Evolutionary conservation across 129 eudicot genomes (phyloP), one percentile per base, ranked within the genome.

Genomic region (Lactuca sativa): DNA sequence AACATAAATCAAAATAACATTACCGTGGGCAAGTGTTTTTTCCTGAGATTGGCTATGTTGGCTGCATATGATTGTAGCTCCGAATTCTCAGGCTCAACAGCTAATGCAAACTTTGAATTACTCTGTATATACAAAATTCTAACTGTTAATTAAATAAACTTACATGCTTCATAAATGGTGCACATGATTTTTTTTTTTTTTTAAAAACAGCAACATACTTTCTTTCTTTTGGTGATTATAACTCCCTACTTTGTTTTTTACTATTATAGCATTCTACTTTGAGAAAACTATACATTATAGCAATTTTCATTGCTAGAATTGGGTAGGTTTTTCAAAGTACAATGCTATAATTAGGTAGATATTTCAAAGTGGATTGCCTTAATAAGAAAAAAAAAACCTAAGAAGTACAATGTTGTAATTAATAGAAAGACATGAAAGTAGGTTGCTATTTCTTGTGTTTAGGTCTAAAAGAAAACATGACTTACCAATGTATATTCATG

Each of bases 1-100:
- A 38, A 31, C 51, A 47, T 17, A 57, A 33, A 30, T 74, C 59
- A 74, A 55, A 47, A 32, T 48, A 10, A 59, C 48, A 55, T 71
- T 92, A 92, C 98, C 88, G 98, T 92, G 64, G 98, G 95, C 75
- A 89, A 67, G 56, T 92, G 86, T 85, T 92, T 92, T 31, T 80
- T 79, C 53, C 90, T 83, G 37, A 92, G 90, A 66, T 81, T 76
- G 59, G 91, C 81, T 15, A 92, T 60, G 40, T 74, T 82, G 67
- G 96, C 66, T 14, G 98, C 95, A 83, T 86, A 92, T 33, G 92
- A 81, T 64, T 85, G 84, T 67, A 92, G 82, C 47, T 81, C 95
- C 75, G 77, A 70, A 72, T 92, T 92, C 65, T 87, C 86, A 59
- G 98, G 98, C 59, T 92, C 96, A 77, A 89, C 67, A 52, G 95